Evolutionary conservation across 768 basidiomycete genomes (phyloP).

Genomic region (Boletus reticulatus): DNA sequence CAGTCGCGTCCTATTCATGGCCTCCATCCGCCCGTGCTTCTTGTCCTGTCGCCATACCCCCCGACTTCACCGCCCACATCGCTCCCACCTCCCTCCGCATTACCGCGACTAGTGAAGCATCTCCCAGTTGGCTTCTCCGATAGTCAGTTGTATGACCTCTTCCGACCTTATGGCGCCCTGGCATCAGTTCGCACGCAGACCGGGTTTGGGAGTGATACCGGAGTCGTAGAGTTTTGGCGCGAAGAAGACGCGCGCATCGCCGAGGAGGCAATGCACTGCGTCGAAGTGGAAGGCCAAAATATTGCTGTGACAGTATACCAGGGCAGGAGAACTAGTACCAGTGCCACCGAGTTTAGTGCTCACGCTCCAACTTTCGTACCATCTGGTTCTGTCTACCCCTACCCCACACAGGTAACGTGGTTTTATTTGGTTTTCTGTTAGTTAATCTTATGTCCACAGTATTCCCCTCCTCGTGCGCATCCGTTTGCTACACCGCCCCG

Average conservation of each 20-base stretch:
- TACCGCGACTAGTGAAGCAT: conserved; percentile 81
- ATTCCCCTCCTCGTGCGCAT: conserved; percentile 65
- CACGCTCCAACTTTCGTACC: conserved; percentile 78
- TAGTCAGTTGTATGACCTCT: conserved; percentile 77
- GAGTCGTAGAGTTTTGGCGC: conserved; percentile 82
- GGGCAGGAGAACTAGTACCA: conserved; percentile 54
- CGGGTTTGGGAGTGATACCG: conserved; percentile 74
- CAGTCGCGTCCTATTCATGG: conserved; percentile 72
- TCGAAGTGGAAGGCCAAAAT: conserved; percentile 80
- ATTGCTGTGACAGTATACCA: conserved; percentile 82
- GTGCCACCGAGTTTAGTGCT: conserved; percentile 64
- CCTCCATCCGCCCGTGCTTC: conserved; percentile 52
- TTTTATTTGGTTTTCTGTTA: neutral
- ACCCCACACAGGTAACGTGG: conserved; percentile 53
- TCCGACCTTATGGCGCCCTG: conserved; percentile 80
- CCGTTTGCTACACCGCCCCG: conserved; percentile 43
- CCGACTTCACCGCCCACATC: conserved; percentile 74
- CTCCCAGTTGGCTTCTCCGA: conserved; percentile 70
- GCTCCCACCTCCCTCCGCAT: conserved; percentile 72
- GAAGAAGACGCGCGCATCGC: conserved; percentile 81
- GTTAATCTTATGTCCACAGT: conserved; percentile 34
- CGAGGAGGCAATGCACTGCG: conserved; percentile 80
- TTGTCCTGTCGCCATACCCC: conserved; percentile 81
- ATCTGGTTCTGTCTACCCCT: conserved; percentile 59
- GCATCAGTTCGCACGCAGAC: conserved; percentile 74